Evolutionary conservation across 129 eudicot genomes (phyloP).

Genomic region (Pittosporum tobira): DNA sequence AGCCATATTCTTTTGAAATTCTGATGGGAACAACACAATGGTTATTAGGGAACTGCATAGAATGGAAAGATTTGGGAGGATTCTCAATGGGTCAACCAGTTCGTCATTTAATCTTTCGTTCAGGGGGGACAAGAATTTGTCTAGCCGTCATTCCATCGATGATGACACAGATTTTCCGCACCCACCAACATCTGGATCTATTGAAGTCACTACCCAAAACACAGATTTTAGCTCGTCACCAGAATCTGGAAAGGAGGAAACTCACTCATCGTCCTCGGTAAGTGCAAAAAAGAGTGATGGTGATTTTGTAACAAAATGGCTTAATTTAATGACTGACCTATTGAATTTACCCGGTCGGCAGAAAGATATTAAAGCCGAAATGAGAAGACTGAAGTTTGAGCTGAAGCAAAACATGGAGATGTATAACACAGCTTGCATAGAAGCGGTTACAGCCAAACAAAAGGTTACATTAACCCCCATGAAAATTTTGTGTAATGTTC

Average conservation of each 20-base stretch:
- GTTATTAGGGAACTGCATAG: constrained; percentile 8
- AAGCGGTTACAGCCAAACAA: constrained; percentile 33
- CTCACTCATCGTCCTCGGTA: constrained; percentile 20
- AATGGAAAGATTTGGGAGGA: constrained; percentile 4
- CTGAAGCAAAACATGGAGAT: constrained; percentile 39
- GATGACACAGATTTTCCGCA: constrained; percentile 11
- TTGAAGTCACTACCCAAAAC: constrained; percentile 17
- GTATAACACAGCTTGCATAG: constrained; percentile 51
- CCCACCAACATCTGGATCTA: not conserved
- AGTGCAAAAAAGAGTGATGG: not conserved
- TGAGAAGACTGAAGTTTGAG: constrained; percentile 34
- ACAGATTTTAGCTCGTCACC: constrained; percentile 9
- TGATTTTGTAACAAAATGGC: not conserved
- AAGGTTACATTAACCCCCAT: constrained; percentile 15
- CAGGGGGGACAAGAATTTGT: not conserved
- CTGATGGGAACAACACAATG: constrained; percentile 3
- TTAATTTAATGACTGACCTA: not conserved
- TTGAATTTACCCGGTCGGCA: constrained; percentile 6
- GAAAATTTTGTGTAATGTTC: not conserved
- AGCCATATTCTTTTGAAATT: not conserved
- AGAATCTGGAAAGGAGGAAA: constrained; percentile 7
- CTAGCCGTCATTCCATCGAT: not conserved
- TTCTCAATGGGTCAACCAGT: not conserved
- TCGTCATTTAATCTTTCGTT: constrained; percentile 4
- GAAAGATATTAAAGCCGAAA: constrained; percentile 25